Conservation (phyloP, 257 asterid species). For the Osmanthus fragrans region DNA sequence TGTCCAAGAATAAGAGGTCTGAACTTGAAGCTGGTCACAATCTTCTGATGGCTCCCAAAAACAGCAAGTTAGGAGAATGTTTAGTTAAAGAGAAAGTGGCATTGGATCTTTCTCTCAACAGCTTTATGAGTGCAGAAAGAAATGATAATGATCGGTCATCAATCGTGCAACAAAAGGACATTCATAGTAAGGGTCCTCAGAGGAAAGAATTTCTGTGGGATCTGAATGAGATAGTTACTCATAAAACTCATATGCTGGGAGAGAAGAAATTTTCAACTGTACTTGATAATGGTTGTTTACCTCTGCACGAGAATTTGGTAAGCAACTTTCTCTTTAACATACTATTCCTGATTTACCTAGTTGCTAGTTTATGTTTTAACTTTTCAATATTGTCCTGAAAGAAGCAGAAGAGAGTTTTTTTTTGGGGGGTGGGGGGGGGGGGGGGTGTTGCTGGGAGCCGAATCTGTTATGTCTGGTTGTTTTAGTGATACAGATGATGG, state of each 20-base stretch:
- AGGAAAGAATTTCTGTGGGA: background rate
- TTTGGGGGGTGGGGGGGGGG: background rate
- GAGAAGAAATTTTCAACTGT: conserved; percentile 26
- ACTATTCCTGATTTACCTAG: background rate
- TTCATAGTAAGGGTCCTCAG: conserved; percentile 35
- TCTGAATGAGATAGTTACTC: conserved; percentile 39
- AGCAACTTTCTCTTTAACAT: conserved; percentile 14
- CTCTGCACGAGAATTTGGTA: conserved; percentile 35
- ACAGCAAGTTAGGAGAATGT: conserved; percentile 35
- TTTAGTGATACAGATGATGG: background rate
- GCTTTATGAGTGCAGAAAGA: conserved; percentile 37
- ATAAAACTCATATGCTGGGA: conserved; percentile 11
- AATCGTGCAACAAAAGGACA: conserved; percentile 23
- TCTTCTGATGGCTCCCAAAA: conserved; percentile 23
- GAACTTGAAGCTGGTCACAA: conserved; percentile 33
- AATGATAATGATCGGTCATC: conserved; percentile 19
- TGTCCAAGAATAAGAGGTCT: conserved; percentile 35
- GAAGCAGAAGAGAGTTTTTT: background rate
- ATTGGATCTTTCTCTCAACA: conserved; percentile 60
- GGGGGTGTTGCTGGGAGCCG: background rate
- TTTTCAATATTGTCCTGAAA: background rate
- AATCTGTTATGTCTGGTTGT: background rate
- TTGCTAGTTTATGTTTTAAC: conserved; percentile 2
- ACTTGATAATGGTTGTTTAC: conserved; percentile 26
- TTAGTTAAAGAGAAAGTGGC: conserved; percentile 31